Evolutionary conservation across 2,329 filamentous ascomycete genomes (phyloP), one percentile per base, ranked within the genome.

Genomic region (Leptographium lundbergii): DNA sequence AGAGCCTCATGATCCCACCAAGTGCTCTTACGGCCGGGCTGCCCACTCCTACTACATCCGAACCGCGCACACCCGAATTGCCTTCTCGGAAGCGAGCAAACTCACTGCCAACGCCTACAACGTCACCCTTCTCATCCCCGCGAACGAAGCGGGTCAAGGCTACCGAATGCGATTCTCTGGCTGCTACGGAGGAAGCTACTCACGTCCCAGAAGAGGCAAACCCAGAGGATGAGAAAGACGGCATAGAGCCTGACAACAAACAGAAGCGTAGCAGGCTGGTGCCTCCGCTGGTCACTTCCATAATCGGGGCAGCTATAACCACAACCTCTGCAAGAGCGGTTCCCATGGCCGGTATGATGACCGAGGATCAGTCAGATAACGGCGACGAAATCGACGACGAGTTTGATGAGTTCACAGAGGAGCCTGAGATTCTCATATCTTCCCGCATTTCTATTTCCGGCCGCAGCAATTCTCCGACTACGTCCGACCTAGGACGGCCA

Each of bases 401-500:
- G 63, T 59, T 77, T 65, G 64, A 79, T 67, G 62, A 80, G 64
- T 72, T 82, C 73, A 68, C 81, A 67, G 79, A 88, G 75, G 76
- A 81, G 64, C 78, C 80, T 2, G 73, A 82, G 64, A 80, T 84
- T 34, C 63, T 84, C 58, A 83, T 78, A 0, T 81, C 80, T 0
- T 76, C 80, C 4, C 73, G 81, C 42, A 73, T 84, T 10, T 84
- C 81, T 4, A 75, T 82, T 29, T 74, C 74, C 34, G 78, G 78
- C 39, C 75, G 75, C 27, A 71, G 69, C 63, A 74, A 74, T 36
- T 80, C 79, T 0, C 77, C 78, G 2, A 70, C 77, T 3, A 68
- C 71, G 2, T 79, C 79, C 0, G 80, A 82, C 9, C 69, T 71
- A 48, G 73, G 72, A 32, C 75, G 64, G 62, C 73, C 65, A 58